Evolutionary conservation across 345 rosid species (phyloP).

Genomic region (Lepidium sativum): DNA sequence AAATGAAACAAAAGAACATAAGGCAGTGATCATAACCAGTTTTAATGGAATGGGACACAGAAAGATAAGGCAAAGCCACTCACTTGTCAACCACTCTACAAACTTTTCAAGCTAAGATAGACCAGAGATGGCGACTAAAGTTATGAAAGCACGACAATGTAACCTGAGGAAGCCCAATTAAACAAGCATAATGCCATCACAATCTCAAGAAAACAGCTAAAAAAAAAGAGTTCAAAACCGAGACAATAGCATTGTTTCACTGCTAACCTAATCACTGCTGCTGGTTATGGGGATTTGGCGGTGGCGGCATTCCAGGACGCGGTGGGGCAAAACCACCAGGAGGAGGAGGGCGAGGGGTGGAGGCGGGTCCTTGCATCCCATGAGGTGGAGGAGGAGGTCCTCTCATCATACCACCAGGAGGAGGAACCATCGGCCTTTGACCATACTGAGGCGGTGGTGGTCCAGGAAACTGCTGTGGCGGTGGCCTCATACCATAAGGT

Average conservation of each 20-base stretch:
- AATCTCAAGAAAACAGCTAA: constrained; percentile 1
- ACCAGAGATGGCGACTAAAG: constrained; percentile 2
- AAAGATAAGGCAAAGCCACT: constrained; percentile 5
- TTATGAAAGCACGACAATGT: constrained; percentile 5
- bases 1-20: not conserved
- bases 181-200: not conserved
- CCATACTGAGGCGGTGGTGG: constrained; percentile 66
- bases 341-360: constrained; percentile 91
- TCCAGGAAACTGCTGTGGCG: constrained; percentile 48
- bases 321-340: constrained; percentile 84
- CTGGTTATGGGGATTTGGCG: constrained; percentile 54
- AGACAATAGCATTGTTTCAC: not conserved
- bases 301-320: constrained; percentile 90
- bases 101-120: constrained; percentile 9
- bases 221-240: not conserved
- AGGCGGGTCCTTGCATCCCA: constrained; percentile 69
- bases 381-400: constrained; percentile 76
- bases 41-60: not conserved
- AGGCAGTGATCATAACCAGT: not conserved
- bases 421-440: constrained; percentile 67
- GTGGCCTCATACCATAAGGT: constrained; percentile 71
- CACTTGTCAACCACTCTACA: constrained; percentile 14
- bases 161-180: constrained; percentile 6
- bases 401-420: constrained; percentile 79
- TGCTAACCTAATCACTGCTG: constrained; percentile 55